Evolutionary conservation across 2,329 filamentous ascomycete species (phyloP), one percentile per base, ranked within the genome.

Genomic region (Neofusicoccum cordaticola): DNA sequence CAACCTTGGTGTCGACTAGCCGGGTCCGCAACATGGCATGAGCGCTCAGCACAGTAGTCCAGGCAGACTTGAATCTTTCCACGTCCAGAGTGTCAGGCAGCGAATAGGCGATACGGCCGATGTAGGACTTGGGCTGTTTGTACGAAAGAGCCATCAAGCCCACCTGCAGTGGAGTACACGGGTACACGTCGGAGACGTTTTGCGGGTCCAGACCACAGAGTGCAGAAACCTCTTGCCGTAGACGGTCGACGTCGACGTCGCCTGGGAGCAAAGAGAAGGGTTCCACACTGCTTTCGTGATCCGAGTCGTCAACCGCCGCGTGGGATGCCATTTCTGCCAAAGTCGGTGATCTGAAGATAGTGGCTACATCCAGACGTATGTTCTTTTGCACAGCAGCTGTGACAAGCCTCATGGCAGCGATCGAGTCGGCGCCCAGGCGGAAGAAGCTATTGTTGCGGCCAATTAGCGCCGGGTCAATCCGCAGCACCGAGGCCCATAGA

Each of bases 131-230:
- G 9, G 67, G 66, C 19, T 74, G 75, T 58, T 76, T 79, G 13
- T 72, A 73, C 1, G 76, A 78, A 2, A 77, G 71, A 0, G 78
- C 75, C 69, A 80, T 77, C 2, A 80, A 69, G 6, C 74, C 75
- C 68, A 79, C 77, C 64, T 80, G 78, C 8, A 77, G 68, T 5
- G 78, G 75, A 3, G 77, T 80, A 63, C 78, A 80, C 22, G 77
- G 77, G 62, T 78, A 79, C 0, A 80, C 66, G 51, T 80, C 78
- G 51, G 78, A 74, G 8, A 80, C 70, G 0, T 63, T 61, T 5
- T 48, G 67, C 15, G 57, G 47, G 13, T 71, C 64, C 0, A 74
- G 65, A 27, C 67, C 68, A 51, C 75, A 78, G 5, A 76, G 70
- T 19, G 71, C 57, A 4, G 80, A 75, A 12, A 74, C 78, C 60